A percentile compares a stretch with the other conserved stretches of the same genome.
These are phyloP conservation scores for Moricandia arvensis DNA, from an alignment of 345 rosid genomes.

Conservation along the genomic window DNA sequence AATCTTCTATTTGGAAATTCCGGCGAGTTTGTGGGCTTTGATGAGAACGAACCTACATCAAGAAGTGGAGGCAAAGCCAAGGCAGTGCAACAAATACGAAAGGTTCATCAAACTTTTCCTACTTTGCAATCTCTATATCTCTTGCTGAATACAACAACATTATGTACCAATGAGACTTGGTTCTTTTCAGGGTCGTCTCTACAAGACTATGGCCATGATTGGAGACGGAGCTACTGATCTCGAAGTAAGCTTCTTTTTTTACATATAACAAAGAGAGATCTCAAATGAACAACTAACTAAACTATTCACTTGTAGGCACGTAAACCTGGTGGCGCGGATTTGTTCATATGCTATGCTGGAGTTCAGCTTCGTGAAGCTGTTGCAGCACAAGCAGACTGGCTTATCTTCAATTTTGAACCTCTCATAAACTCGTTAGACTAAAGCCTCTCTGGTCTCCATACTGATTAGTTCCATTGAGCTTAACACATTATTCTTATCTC, in stretches of 20 bases:
- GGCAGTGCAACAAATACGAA: conserved; percentile 82
- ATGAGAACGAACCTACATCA: conserved; percentile 85
- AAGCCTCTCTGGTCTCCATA: neutral
- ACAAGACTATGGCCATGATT: conserved; percentile 80
- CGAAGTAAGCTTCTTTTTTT: conserved; percentile 50
- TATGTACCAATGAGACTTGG: conserved; percentile 15
- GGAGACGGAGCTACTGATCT: conserved; percentile 99
- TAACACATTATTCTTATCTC: conserved; percentile 23
- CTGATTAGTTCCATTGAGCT: neutral
- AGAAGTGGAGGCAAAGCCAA: conserved; percentile 94
- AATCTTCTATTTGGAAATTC: conserved; percentile 65
- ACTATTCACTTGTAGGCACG: conserved; percentile 54
- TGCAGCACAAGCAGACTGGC: conserved; percentile 91
- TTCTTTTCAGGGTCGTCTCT: conserved; percentile 57
- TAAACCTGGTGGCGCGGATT: conserved; percentile 81
- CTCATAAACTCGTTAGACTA: conserved; percentile 57
- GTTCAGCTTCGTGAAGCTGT: conserved; percentile 83
- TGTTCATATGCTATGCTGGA: conserved; percentile 86
- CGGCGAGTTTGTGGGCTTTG: conserved; percentile 81
- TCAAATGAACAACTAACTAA: conserved; percentile 1
- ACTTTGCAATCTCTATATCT: conserved; percentile 3
- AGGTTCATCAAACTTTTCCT: conserved; percentile 44
- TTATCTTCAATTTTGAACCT: conserved; percentile 59
- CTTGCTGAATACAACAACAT: conserved; percentile 8
- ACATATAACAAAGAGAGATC: conserved; percentile 1